Base-by-base conservation (phyloP, 768 basidiomycete species). In the Zangia roseola region DNA sequence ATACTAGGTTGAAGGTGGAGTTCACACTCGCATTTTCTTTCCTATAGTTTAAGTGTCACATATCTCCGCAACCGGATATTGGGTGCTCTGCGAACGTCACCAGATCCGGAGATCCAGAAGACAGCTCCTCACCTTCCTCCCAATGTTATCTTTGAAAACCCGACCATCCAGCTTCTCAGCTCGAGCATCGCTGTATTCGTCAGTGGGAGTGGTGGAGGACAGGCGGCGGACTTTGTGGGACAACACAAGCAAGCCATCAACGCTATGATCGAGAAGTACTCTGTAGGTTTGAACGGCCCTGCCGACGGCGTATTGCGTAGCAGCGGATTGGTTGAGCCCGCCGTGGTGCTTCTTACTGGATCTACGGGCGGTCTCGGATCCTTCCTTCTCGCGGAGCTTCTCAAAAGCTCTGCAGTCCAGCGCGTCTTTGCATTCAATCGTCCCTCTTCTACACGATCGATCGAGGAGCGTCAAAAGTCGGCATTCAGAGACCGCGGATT, bases 301-400 rank as follows among this genome's bases (percentile, higher is more conserved):
- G 20, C 67, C 4, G 20, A 47, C 17, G 45, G 33, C 23, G 13
- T 52, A 14, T 21, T 5, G 61, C 60, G 64, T 40, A 24, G 53
- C 40, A 33, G 19, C 10, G 17, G 9, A 12, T 33, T 25, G 20
- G 28, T 38, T 7, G 24, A 30, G 8, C 35, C 21, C 0, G 33
- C 41, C 12, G 46, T 40, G 1, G 49, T 49, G 1, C 43, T 59
- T 3, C 43, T 76, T 8, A 77, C 76, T 6, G 75, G 76, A 10
- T 69, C 71, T 4, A 77, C 76, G 2, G 76, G 76, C 1, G 69
- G 67, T 5, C 60, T 78, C 2, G 76, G 76, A 2, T 69, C 71
- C 2, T 68, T 71, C 47, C 30, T 74, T 2, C 55, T 76, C 14
- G 61, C 65, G 1, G 55, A 56, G 1, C 55, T 74, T 4, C 52